Evolutionary conservation across 192 early-diverging fungal species (phyloP).

Genomic region (Coemansia sp.): DNA sequence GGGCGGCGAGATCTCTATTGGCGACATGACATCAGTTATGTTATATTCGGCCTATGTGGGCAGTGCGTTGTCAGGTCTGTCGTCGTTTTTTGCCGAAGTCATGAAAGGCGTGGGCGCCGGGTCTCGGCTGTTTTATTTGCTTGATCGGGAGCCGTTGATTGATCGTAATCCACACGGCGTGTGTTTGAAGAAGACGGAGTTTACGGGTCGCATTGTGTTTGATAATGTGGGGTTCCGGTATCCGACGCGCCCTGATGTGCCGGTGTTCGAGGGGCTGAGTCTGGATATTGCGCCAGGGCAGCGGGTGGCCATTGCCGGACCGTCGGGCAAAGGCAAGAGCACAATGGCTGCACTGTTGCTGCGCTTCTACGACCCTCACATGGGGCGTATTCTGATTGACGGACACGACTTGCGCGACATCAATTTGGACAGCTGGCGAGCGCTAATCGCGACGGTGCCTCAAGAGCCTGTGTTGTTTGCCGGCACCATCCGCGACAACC

Average conservation of each 20-base stretch:
- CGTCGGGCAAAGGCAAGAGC: slow-evolving; percentile 68
- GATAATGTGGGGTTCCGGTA: slow-evolving; percentile 65
- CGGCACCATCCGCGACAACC: slow-evolving; percentile 68
- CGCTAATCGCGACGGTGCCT: slow-evolving; percentile 64
- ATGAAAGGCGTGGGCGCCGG: slow-evolving; percentile 70
- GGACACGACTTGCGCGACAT: slow-evolving; percentile 59
- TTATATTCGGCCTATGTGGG: slow-evolving; percentile 70
- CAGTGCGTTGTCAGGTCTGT: slow-evolving; percentile 56
- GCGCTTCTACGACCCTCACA: slow-evolving; percentile 71
- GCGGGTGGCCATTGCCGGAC: slow-evolving; percentile 55
- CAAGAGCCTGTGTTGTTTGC: slow-evolving; percentile 78
- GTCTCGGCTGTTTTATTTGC: slow-evolving; percentile 60
- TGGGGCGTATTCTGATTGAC: slow-evolving; percentile 61
- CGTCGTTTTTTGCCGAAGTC: slow-evolving; percentile 70
- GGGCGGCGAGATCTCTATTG: slow-evolving; percentile 59
- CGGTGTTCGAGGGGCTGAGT: slow-evolving; percentile 58
- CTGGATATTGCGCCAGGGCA: slow-evolving; percentile 59
- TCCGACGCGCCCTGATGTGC: slow-evolving; percentile 60
- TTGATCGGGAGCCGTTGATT: slow-evolving; percentile 53
- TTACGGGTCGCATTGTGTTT: slow-evolving; percentile 58
- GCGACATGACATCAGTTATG: slow-evolving; percentile 68
- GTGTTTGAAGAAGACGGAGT: slow-evolving; percentile 5
- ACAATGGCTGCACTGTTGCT: slow-evolving; percentile 63
- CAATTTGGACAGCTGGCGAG: slow-evolving; percentile 60
- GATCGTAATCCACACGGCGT: slow-evolving; percentile 29